phyloP scores from a whole-genome alignment of 148 eudicot species.

The Persicaria maculosa region DNA sequence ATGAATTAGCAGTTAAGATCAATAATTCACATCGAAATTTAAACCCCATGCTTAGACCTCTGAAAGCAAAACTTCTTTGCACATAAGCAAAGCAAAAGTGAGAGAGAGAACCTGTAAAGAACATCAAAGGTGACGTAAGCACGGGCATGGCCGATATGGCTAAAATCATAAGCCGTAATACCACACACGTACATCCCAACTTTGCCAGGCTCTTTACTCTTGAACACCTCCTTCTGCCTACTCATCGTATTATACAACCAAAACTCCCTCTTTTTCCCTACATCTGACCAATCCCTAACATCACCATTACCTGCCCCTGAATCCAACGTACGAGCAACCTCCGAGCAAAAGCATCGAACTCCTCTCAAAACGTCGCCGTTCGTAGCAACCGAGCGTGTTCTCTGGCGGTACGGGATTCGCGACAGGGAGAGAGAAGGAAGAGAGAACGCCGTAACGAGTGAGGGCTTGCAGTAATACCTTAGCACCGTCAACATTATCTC shows the following conservation, averaged over 20 bases:
- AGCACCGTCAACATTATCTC: slow-evolving; percentile 6
- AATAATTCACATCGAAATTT: neutral
- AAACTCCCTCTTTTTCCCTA: slow-evolving; percentile 20
- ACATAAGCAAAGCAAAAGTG: neutral
- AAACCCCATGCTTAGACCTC: neutral
- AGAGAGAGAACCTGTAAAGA: slow-evolving; percentile 49
- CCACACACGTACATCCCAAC: slow-evolving; percentile 98
- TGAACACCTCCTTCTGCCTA: slow-evolving; percentile 62
- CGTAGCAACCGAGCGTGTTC: neutral
- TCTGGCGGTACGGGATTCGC: neutral
- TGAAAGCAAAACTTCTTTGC: neutral
- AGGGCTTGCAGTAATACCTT: slow-evolving; percentile 11
- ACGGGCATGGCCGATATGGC: slow-evolving; percentile 95
- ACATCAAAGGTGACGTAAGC: slow-evolving; percentile 83
- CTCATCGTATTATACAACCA: slow-evolving; percentile 78
- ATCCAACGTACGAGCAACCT: neutral
- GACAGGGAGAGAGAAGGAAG: neutral
- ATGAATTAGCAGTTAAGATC: neutral
- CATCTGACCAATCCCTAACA: slow-evolving; percentile 11
- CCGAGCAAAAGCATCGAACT: slow-evolving; percentile 10
- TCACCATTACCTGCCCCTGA: slow-evolving; percentile 5
- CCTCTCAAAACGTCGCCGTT: slow-evolving; percentile 12
- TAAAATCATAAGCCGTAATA: slow-evolving; percentile 90
- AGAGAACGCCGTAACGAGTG: neutral
- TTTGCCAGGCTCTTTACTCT: slow-evolving; percentile 54